Evolutionary conservation across 148 eudicot species (phyloP), one percentile per base, ranked within the genome.

Genomic region (Rheum nobile): DNA sequence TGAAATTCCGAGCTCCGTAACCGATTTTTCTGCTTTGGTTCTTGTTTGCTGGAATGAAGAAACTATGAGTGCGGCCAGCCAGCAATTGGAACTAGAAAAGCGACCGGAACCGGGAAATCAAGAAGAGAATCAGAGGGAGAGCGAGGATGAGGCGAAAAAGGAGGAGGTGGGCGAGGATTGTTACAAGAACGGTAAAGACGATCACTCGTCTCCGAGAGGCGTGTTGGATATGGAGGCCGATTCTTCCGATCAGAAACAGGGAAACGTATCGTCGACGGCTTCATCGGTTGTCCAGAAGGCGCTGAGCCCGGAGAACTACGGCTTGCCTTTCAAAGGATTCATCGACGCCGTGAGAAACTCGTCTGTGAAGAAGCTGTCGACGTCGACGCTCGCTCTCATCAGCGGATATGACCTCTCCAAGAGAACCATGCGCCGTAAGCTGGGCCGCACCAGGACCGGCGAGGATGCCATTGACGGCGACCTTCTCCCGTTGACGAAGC

Each of bases 281-380:
- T 29, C 71, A 34, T 32, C 48, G 28, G 73, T 41, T 31, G 73
- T 71, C 17, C 48, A 71, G 13, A 71, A 41, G 73, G 73, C 48
- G 17, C 73, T 71, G 6, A 71, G 14, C 28, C 48, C 73, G 29
- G 73, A 71, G 2, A 71, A 41, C 48, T 71, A 71, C 73, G 50
- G 19, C 32, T 71, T 71, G 19, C 73, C 48, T 13, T 71, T 71
- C 73, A 71, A 41, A 71, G 73, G 73, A 28, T 71, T 71, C 73
- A 38, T 71, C 29, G 73, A 71, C 32, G 73, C 73, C 29, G 73
- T 71, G 29, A 41, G 73, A 17, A 71, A 71, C 19, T 43, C 46
- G 17, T 71, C 73, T 16, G 73, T 71, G 48, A 71, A 71, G 73
- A 71, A 71, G 73, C 48, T 71, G 14, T 71, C 73, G 10, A 71